Percentiles rank a stretch among this genome's conserved stretches.
Evolutionary conservation across 352 stramenopile species (phyloP).

Genomic region (Globisporangium parvum): DNA sequence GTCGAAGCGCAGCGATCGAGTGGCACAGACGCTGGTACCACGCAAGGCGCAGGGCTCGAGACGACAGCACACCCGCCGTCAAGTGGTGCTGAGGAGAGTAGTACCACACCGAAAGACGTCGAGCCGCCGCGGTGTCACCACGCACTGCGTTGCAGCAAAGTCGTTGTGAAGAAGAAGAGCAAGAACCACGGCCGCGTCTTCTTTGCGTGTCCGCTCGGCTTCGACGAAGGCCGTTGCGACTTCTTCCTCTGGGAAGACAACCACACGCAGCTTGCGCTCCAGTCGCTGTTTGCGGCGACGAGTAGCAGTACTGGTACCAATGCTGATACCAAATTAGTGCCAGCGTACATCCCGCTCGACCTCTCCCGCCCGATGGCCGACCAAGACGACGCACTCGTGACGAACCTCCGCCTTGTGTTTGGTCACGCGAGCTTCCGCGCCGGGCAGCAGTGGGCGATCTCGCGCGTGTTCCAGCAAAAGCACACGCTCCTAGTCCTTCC

Average conservation of each 20-base stretch:
- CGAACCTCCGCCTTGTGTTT: constrained; percentile 82
- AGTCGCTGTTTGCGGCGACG: constrained; percentile 29
- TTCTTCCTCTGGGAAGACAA: constrained; percentile 85
- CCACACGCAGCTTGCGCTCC: constrained; percentile 52
- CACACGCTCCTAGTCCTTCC: constrained; percentile 91
- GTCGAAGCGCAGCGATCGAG: constrained; percentile 21
- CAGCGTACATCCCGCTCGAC: constrained; percentile 48
- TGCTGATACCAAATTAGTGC: constrained; percentile 1
- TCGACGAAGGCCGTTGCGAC: constrained; percentile 77
- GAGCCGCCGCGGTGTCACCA: constrained; percentile 63
- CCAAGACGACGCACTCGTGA: constrained; percentile 46
- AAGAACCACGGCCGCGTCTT: constrained; percentile 72
- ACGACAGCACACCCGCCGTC: background rate
- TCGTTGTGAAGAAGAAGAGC: constrained; percentile 84
- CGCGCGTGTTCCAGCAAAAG: constrained; percentile 53
- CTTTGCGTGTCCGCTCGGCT: constrained; percentile 60
- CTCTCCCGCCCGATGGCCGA: constrained; percentile 32
- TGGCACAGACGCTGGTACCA: constrained; percentile 3
- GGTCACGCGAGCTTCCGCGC: constrained; percentile 73
- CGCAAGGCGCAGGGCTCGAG: too few species aligned
- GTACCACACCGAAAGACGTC: background rate
- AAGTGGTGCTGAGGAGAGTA: background rate
- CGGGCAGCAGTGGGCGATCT: constrained; percentile 81
- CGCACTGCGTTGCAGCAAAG: constrained; percentile 40
- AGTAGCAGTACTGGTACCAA: background rate